A percentile compares a stretch with the other conserved stretches of the same genome.
Evolutionary conservation across 768 basidiomycete genomes (phyloP).

Genomic region (Lyophyllum decastes): DNA sequence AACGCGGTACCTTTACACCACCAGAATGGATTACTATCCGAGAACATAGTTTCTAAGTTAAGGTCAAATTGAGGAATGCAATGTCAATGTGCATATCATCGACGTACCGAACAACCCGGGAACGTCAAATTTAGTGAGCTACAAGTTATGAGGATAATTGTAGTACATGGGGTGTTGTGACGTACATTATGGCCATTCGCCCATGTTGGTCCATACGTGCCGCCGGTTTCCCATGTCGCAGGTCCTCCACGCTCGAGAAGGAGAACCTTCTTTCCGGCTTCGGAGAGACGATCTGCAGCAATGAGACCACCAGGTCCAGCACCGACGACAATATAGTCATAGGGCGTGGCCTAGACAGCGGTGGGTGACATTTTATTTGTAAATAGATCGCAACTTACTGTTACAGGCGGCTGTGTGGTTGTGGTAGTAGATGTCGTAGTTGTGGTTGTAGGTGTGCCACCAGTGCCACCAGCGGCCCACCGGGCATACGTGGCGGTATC

Average conservation of each 20-base stretch:
- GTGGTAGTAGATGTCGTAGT: slow-evolving; percentile 36
- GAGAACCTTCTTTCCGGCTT: slow-evolving; percentile 64
- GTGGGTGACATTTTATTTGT: not conserved
- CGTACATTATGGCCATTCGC: slow-evolving; percentile 44
- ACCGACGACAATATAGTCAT: slow-evolving; percentile 59
- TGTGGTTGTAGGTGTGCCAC: slow-evolving; percentile 33
- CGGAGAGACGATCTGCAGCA: slow-evolving; percentile 57
- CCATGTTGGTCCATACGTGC: slow-evolving; percentile 56
- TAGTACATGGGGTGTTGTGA: not conserved
- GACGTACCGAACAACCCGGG: slow-evolving; percentile 54
- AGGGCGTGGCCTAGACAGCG: slow-evolving; percentile 38
- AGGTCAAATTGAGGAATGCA: not conserved
- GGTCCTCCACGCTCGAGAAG: slow-evolving; percentile 67
- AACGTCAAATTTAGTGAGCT: slow-evolving; percentile 68
- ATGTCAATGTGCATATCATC: not conserved
- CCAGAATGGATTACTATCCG: slow-evolving; percentile 56
- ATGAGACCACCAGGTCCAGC: slow-evolving; percentile 61
- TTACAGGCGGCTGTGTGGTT: slow-evolving; percentile 32
- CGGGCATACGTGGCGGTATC: slow-evolving; percentile 44
- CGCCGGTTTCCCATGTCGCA: slow-evolving; percentile 58
- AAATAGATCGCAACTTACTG: not conserved
- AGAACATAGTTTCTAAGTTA: slow-evolving; percentile 57
- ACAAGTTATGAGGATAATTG: not conserved
- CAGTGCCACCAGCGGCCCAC: slow-evolving; percentile 51
- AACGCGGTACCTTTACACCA: slow-evolving; percentile 56